Evolutionary conservation across 176 grass and related monocot genomes (phyloP).

Genomic region (Paspalum notatum): DNA sequence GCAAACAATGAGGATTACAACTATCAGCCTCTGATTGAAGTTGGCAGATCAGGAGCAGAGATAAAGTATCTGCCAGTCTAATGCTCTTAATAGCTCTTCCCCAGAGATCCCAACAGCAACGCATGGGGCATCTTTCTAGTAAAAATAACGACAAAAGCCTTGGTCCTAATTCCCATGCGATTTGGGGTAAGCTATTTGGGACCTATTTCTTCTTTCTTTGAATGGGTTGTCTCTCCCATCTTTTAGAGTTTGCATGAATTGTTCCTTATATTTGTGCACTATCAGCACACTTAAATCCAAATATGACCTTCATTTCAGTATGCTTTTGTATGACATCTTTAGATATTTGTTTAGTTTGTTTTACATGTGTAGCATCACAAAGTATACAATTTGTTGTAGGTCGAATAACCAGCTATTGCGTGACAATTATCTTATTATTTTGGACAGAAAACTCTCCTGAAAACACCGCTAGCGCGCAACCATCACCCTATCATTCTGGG

Average conservation of each 20-base stretch:
- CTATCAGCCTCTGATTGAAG: no score
- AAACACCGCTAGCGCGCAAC: constrained; percentile 28
- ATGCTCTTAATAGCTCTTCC: no score
- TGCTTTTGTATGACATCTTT: background rate
- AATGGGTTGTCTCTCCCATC: background rate
- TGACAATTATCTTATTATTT: constrained; percentile 24
- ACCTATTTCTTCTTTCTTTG: background rate
- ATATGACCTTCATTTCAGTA: background rate
- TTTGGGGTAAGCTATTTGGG: background rate
- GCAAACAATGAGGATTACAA: no score
- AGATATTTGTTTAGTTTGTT: constrained; percentile 9
- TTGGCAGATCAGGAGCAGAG: no score
- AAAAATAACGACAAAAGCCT: background rate
- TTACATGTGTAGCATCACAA: background rate
- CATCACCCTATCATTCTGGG: constrained; percentile 49
- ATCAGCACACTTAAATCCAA: background rate
- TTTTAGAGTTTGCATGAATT: background rate
- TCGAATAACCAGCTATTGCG: constrained; percentile 20
- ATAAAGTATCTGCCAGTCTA: no score
- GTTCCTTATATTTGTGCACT: background rate
- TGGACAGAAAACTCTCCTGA: constrained; percentile 57
- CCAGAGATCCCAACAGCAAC: no score
- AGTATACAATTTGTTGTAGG: background rate
- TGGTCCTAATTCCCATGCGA: background rate
- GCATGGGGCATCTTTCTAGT: no score